A percentile compares a stretch with the other conserved stretches of the same genome.
These are phyloP conservation scores for Breviolum minutum DNA, from an alignment of 73 alveolate genomes.

Conservation along the genomic window DNA sequence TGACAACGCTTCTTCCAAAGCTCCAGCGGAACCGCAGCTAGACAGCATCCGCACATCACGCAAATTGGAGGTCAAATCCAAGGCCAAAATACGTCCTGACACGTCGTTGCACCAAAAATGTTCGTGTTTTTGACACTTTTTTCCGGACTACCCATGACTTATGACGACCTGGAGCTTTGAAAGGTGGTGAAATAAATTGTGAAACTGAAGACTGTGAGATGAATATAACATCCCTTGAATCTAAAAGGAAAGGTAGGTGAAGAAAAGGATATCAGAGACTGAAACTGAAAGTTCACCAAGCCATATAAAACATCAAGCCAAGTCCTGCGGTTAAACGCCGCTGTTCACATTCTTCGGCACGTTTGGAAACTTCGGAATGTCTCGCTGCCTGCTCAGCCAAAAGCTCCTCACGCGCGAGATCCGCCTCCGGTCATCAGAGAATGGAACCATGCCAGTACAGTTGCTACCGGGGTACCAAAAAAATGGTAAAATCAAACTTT, in stretches of 20 bases:
- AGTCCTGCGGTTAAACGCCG: conserved; percentile 7
- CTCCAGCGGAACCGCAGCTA: neutral
- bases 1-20: conserved; percentile 10
- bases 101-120: too few species aligned
- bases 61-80: conserved; percentile 8
- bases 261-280: too few species aligned
- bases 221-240: too few species aligned
- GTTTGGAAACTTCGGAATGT: neutral
- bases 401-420: conserved; percentile 19
- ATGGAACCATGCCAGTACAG: neutral
- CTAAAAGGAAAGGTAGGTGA: too few species aligned
- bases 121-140: too few species aligned
- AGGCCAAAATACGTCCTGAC: conserved; percentile 31
- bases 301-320: too few species aligned
- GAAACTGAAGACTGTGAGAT: too few species aligned
- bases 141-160: too few species aligned
- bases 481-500: neutral
- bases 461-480: neutral
- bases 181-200: too few species aligned
- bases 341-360: neutral
- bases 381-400: neutral
- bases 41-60: conserved; percentile 61
- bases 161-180: too few species aligned
- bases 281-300: too few species aligned
- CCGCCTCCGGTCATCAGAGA: neutral